These are phyloP conservation scores for Fusarium pseudograminearum DNA, from an alignment of 2,329 filamentous ascomycete genomes.

Conservation along the genomic window DNA sequence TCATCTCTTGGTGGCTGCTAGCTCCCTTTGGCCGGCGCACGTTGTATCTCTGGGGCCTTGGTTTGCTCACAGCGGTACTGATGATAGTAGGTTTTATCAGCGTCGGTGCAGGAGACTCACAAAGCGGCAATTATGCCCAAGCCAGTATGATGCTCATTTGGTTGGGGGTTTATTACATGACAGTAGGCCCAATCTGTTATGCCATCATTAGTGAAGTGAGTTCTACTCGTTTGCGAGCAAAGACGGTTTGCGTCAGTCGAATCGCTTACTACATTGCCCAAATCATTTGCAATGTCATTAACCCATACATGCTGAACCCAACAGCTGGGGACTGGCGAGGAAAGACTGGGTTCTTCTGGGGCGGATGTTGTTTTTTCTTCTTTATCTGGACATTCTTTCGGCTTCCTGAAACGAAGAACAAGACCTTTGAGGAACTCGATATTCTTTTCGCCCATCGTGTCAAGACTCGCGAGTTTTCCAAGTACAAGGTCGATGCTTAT, in stretches of 20 bases:
- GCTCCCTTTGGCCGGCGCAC: conserved; percentile 33
- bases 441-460: conserved; percentile 61
- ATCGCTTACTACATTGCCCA: conserved; percentile 42
- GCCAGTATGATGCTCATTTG: conserved; percentile 56
- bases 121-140: conserved; percentile 43
- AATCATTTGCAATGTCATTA: conserved; percentile 45
- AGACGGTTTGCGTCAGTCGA: conserved; percentile 55
- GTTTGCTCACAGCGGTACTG: conserved; percentile 11
- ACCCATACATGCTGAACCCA: conserved; percentile 48
- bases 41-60: conserved; percentile 31
- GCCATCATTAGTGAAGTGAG: conserved; percentile 56
- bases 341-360: conserved; percentile 58
- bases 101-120: conserved; percentile 39
- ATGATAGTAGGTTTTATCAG: conserved; percentile 41
- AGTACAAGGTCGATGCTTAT: conserved; percentile 50
- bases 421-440: conserved; percentile 65
- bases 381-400: conserved; percentile 64
- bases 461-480: conserved; percentile 55
- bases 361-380: conserved; percentile 46
- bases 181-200: conserved; percentile 57
- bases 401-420: conserved; percentile 60
- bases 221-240: conserved; percentile 53
- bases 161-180: conserved; percentile 55
- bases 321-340: conserved; percentile 47
- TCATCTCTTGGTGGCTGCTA: conserved; percentile 34